Evolutionary conservation across 2,329 filamentous ascomycete species (phyloP).

Genomic region (Fusarium dimerum): DNA sequence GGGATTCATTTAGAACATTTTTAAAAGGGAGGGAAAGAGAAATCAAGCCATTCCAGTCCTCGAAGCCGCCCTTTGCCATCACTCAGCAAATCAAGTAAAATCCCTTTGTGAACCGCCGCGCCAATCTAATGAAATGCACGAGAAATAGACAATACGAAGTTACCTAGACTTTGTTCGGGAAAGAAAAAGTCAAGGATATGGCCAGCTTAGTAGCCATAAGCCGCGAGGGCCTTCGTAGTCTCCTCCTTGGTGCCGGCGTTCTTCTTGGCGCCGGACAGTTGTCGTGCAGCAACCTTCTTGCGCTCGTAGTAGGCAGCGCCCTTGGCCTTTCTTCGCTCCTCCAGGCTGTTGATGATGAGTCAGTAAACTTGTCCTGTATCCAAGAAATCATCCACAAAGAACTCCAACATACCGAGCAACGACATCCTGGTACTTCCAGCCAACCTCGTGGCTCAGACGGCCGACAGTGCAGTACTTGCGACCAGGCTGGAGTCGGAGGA

Average conservation of each 20-base stretch:
- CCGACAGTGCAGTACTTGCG: constrained; percentile 99
- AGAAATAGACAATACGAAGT: constrained; percentile 48
- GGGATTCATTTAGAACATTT: constrained; percentile 39
- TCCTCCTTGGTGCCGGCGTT: constrained; percentile 83
- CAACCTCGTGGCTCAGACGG: constrained; percentile 96
- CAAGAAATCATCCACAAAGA: background rate
- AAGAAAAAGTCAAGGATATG: constrained; percentile 32
- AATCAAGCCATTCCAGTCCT: constrained; percentile 26
- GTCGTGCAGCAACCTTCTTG: constrained; percentile 95
- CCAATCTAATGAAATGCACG: constrained; percentile 56
- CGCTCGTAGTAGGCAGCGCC: constrained; percentile 98
- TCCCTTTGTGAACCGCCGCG: constrained; percentile 52
- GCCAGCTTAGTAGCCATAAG: constrained; percentile 79
- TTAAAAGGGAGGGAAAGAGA: constrained; percentile 23
- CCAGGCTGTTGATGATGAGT: constrained; percentile 64
- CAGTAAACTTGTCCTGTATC: constrained; percentile 8
- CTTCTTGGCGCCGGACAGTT: constrained; percentile 92
- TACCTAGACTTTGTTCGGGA: constrained; percentile 28
- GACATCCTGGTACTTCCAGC: constrained; percentile 99
- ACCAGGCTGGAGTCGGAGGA: constrained; percentile 95
- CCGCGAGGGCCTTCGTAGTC: constrained; percentile 84
- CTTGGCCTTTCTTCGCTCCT: constrained; percentile 99
- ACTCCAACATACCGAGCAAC: constrained; percentile 79
- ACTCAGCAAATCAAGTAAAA: constrained; percentile 51
- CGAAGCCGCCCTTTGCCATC: constrained; percentile 45